Base-by-base conservation (phyloP, 2,329 filamentous ascomycete genomes). In the Zymoseptoria tritici region DNA sequence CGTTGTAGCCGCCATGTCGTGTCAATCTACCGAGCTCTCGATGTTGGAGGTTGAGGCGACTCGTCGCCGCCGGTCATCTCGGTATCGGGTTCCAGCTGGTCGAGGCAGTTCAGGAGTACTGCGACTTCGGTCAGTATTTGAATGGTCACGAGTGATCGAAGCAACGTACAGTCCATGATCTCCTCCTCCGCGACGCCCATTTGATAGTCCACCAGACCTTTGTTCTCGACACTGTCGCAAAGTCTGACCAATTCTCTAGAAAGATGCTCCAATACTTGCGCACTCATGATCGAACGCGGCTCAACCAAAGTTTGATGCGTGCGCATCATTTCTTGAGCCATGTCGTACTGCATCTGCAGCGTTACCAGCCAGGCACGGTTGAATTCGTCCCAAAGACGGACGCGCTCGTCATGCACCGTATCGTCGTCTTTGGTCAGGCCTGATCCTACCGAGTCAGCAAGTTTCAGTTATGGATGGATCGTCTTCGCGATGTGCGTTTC, bases 111-210 rank as follows among this genome's bases (percentile, higher is more conserved):
- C 19, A 67, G 57, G 19, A 67, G 60, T 49, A 67, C 66, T 67
- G 55, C n/a, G 21, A 29, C 26, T 16, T 13, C 21, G 13, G 56
- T 66, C 57, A 66, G 64, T 16, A 16, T 19, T 36, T 21, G 36
- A 24, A 24, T 3, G 13, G 13, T 55, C 26, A 54, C 36, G 13
- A 49, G n/a, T 21, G 24, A 20, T 52, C 13, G 55, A 53, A 31
- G 29, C 36, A n/a, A 81, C 89, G 76, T 79, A 96, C 92, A 82
- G 60, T 84, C 83, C 67, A 94, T 84, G 67, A 97, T 97, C 71
- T 90, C 86, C 72, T 97, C 92, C 75, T 97, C 94, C 84, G 91
- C 95, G 24, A 97, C 90, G 8, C 94, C 94, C 78, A 96, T 95
- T 70, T 97, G 89, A 73, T 97, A 99, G 76, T 99, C 94, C 9